Evolutionary conservation across 257 asterid genomes (phyloP).

Genomic region (Mentha longifolia): DNA sequence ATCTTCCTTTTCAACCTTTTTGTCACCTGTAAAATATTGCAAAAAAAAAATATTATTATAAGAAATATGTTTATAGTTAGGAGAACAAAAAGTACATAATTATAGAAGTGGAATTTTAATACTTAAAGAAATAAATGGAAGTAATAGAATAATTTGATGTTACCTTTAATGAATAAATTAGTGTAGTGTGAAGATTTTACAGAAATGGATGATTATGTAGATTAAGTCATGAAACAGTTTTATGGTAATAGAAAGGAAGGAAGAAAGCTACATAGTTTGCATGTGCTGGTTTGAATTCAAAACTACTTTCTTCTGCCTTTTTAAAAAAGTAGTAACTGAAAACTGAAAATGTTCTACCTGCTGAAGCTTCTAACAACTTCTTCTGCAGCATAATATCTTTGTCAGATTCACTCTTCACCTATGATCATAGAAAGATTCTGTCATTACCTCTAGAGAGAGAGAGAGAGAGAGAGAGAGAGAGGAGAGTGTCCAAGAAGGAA

Average conservation of each 20-base stretch:
- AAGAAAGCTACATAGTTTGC: conserved; percentile 11
- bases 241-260: not conserved
- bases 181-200: not conserved
- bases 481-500: not conserved
- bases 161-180: not conserved
- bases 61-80: not conserved
- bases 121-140: no score
- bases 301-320: not conserved
- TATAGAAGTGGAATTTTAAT: no score
- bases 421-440: conserved; percentile 17
- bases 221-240: not conserved
- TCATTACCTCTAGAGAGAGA: not conserved
- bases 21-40: conserved; percentile 40
- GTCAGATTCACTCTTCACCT: conserved; percentile 49
- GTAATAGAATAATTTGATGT: no score
- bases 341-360: conserved; percentile 41
- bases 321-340: not conserved
- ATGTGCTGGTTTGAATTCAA: conserved; percentile 22
- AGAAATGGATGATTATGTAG: not conserved
- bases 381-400: conserved; percentile 38
- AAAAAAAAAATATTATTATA: not conserved
- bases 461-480: not conserved
- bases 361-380: conserved; percentile 48
- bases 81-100: no score
- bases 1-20: conserved; percentile 31